Conservation (phyloP, 2,329 filamentous ascomycete species). For the Tolypocladium album region DNA sequence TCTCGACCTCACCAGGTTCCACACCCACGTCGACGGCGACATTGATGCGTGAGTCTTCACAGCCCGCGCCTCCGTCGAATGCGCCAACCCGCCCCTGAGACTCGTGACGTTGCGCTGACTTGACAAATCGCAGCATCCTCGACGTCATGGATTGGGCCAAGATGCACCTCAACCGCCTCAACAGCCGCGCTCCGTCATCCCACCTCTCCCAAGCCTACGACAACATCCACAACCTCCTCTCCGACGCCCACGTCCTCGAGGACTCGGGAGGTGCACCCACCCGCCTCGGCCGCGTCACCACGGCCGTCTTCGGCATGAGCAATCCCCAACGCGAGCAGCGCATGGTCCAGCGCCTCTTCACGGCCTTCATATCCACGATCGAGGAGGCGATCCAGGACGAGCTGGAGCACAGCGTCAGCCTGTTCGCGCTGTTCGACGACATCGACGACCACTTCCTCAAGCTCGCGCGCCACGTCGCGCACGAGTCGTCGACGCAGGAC, state of each 20-base stretch:
- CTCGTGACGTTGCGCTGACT: not conserved
- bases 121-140: conserved; percentile 49
- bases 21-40: conserved; percentile 85
- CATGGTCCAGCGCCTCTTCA: conserved; percentile 73
- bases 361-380: conserved; percentile 75
- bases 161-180: conserved; percentile 66
- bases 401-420: conserved; percentile 64
- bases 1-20: conserved; percentile 81
- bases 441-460: conserved; percentile 88
- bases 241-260: conserved; percentile 50
- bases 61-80: not conserved
- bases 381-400: conserved; percentile 85
- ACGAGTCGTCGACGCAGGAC: conserved; percentile 74
- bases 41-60: conserved; percentile 59
- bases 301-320: conserved; percentile 67
- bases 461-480: conserved; percentile 72
- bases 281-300: conserved; percentile 56
- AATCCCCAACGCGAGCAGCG: conserved; percentile 69
- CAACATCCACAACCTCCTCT: conserved; percentile 72
- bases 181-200: conserved; percentile 45
- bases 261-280: conserved; percentile 48
- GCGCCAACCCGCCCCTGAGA: not conserved
- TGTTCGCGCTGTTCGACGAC: conserved; percentile 84
- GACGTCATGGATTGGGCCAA: conserved; percentile 95
- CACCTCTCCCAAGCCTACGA: conserved; percentile 61